Percentiles rank a stretch among this genome's conserved stretches.
Evolutionary conservation across 2,329 filamentous ascomycete species (phyloP).

Genomic region (Periconia digitata): DNA sequence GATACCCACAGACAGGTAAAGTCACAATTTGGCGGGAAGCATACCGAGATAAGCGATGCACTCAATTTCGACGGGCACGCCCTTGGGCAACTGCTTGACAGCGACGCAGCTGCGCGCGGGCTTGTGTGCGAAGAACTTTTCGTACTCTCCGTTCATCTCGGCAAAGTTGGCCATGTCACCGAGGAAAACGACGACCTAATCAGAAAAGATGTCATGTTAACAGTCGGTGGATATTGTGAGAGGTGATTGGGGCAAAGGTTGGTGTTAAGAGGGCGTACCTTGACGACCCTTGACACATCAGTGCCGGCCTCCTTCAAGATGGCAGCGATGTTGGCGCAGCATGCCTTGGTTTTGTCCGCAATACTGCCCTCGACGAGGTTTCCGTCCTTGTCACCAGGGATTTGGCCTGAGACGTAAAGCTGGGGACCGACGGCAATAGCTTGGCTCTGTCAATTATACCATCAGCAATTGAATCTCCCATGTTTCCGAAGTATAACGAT

Average conservation of each 20-base stretch:
- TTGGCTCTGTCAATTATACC: constrained; percentile 41
- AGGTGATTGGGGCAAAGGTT: background rate
- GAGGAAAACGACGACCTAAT: constrained; percentile 69
- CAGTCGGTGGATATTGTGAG: background rate
- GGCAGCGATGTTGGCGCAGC: constrained; percentile 78
- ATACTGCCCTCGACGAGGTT: constrained; percentile 66
- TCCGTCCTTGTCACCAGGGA: constrained; percentile 67
- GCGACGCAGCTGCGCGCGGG: constrained; percentile 88
- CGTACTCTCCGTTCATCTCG: constrained; percentile 83
- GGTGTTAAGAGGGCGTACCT: constrained; percentile 56
- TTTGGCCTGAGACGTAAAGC: constrained; percentile 74
- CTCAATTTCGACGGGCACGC: constrained; percentile 87
- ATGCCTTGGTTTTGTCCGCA: constrained; percentile 68
- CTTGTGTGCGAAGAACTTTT: constrained; percentile 79
- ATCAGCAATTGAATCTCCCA: background rate
- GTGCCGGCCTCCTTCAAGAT: constrained; percentile 83
- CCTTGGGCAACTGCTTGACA: constrained; percentile 84
- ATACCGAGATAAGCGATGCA: constrained; percentile 65
- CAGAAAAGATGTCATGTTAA: background rate
- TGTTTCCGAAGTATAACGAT: too few species aligned
- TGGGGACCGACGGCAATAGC: constrained; percentile 69
- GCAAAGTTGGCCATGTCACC: constrained; percentile 89
- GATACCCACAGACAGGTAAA: background rate
- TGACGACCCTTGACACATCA: constrained; percentile 77
- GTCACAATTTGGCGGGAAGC: constrained; percentile 8